These are phyloP conservation scores for Moringa oleifera DNA, from an alignment of 345 rosid genomes.

Conservation along the genomic window DNA sequence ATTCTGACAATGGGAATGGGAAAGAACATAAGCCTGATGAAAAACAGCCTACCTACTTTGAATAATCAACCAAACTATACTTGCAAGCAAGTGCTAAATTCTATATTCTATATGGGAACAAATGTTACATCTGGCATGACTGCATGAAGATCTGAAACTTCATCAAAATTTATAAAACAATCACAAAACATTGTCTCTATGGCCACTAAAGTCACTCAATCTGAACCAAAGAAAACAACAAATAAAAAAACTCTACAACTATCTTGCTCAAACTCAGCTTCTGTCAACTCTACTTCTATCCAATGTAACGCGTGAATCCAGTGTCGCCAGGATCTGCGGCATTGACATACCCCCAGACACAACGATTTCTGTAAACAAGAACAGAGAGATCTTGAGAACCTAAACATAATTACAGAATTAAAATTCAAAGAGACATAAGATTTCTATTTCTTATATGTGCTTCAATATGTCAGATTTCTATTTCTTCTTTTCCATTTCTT, in stretches of 20 bases:
- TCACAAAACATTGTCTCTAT: conserved; percentile 4
- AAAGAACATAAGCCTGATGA: too few species aligned
- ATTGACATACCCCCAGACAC: conserved; percentile 99
- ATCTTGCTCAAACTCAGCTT: conserved; percentile 42
- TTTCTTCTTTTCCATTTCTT: too few species aligned
- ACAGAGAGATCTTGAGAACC: conserved; percentile 8
- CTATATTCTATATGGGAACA: conserved; percentile 25
- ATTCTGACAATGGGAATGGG: too few species aligned
- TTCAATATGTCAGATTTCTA: too few species aligned
- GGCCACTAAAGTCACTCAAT: conserved; percentile 10
- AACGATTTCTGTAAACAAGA: conserved; percentile 68
- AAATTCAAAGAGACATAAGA: too few species aligned
- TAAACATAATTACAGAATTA: too few species aligned
- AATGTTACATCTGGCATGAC: conserved; percentile 23
- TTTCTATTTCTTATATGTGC: too few species aligned
- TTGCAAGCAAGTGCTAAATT: conserved; percentile 20
- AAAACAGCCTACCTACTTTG: conserved; percentile 5
- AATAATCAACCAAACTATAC: conserved; percentile 15
- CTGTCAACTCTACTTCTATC: conserved; percentile 62
- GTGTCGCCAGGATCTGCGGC: conserved; percentile 81
- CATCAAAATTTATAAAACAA: conserved; percentile 10
- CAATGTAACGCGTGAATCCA: conserved; percentile 42
- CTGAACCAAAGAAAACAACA: conserved; percentile 3
- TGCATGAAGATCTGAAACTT: conserved; percentile 18
- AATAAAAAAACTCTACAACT: conserved; percentile 20